phyloP scores from a whole-genome alignment of 805 yeast species.

The Yamadazyma ubonensis region DNA sequence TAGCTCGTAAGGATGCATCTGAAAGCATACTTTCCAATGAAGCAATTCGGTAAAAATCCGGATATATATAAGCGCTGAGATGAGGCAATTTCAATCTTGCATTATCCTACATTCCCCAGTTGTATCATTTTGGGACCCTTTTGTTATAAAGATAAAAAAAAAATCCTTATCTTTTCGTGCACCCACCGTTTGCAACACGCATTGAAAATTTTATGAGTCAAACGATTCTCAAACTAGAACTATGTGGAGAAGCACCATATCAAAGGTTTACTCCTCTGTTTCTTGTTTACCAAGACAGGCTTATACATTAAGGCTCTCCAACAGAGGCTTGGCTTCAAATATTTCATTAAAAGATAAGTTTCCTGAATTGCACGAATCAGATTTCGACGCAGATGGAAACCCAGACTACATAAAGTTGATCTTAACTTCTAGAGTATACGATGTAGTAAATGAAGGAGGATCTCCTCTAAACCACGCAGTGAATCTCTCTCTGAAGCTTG shows the following conservation, averaged over 20 bases:
- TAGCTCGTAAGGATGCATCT: too few relatives aligned
- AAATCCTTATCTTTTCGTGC: neutral
- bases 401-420: constrained; percentile 95
- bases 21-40: too few relatives aligned
- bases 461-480: constrained; percentile 80
- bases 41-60: too few relatives aligned
- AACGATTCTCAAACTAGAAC: neutral
- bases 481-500: constrained; percentile 70
- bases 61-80: too few relatives aligned
- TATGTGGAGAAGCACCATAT: constrained; percentile 8
- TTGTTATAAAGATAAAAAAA: too few relatives aligned
- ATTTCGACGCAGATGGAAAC: constrained; percentile 54
- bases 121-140: too few relatives aligned
- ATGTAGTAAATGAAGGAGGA: constrained; percentile 75
- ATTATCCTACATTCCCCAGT: too few relatives aligned
- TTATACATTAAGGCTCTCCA: neutral
- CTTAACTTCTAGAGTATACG: constrained; percentile 90
- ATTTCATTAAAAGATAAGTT: constrained; percentile 24
- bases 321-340: constrained; percentile 1
- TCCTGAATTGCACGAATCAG: constrained; percentile 50
- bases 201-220: constrained; percentile 10
- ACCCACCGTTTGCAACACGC: constrained; percentile 7
- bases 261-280: neutral
- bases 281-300: neutral
- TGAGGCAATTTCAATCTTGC: too few relatives aligned